These are phyloP conservation scores for Fusarium tanahbumbuense DNA, from an alignment of 2,329 filamentous ascomycete genomes.

Conservation along the genomic window DNA sequence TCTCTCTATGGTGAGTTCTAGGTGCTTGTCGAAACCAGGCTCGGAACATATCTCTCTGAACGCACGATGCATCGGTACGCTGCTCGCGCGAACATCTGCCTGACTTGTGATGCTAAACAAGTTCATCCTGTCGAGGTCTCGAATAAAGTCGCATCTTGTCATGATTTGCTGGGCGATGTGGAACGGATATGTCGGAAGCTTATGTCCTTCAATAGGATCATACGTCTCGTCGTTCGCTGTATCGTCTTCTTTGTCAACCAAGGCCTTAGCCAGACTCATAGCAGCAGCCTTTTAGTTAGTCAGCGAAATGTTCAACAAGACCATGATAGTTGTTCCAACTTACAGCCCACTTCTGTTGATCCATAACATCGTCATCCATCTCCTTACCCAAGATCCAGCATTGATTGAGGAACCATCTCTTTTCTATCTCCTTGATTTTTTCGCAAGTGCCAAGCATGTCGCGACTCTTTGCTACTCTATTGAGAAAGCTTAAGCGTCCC, in stretches of 20 bases:
- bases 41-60: slow-evolving; percentile 84
- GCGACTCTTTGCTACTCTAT: slow-evolving; percentile 85
- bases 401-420: slow-evolving; percentile 81
- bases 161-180: slow-evolving; percentile 91
- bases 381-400: slow-evolving; percentile 78
- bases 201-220: slow-evolving; percentile 74
- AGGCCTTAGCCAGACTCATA: slow-evolving; percentile 90
- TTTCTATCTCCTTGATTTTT: slow-evolving; percentile 75
- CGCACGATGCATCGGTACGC: slow-evolving; percentile 94
- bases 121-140: slow-evolving; percentile 91
- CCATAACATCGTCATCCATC: slow-evolving; percentile 98
- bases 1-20: slow-evolving; percentile 84
- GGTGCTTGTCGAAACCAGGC: slow-evolving; percentile 82
- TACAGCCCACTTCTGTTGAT: slow-evolving; percentile 95
- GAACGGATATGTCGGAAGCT: slow-evolving; percentile 82
- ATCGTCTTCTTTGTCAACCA: slow-evolving; percentile 83
- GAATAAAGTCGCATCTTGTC: slow-evolving; percentile 95
- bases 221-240: slow-evolving; percentile 69
- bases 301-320: slow-evolving; percentile 6
- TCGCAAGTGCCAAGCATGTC: slow-evolving; percentile 86
- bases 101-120: slow-evolving; percentile 92
- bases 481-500: slow-evolving; percentile 87
- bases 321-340: slow-evolving; percentile 50
- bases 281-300: slow-evolving; percentile 74
- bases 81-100: slow-evolving; percentile 90